Conservation (phyloP, 2,329 filamentous ascomycete genomes). For the Purpureocillium lavendulum region DNA sequence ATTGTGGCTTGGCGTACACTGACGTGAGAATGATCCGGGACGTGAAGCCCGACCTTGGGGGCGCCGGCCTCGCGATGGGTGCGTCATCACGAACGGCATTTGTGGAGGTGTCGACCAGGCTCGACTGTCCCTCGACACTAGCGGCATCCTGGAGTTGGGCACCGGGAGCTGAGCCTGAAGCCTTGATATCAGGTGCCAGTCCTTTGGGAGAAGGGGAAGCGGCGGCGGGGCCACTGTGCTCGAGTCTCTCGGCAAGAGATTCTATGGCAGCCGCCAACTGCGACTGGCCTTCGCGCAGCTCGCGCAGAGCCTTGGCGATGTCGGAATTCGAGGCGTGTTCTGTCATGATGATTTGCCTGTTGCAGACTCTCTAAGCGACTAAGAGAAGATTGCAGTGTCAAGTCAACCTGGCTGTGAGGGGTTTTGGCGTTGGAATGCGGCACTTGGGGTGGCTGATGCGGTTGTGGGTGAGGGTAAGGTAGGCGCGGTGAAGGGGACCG, state of each 20-base stretch:
- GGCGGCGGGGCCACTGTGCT: constrained; percentile 6
- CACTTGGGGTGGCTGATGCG: too few species aligned
- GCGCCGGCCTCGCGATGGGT: constrained; percentile 15
- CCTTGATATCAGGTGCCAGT: constrained; percentile 1
- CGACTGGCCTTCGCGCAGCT: constrained; percentile 33
- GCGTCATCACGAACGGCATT: neutral
- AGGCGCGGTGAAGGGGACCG: too few species aligned
- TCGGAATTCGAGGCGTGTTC: constrained; percentile 11
- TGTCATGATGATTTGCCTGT: constrained; percentile 17
- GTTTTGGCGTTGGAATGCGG: too few species aligned
- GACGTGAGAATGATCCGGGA: constrained; percentile 50
- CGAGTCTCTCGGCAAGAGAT: constrained; percentile 23
- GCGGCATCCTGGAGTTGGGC: neutral
- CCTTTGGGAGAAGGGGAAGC: constrained; percentile 4
- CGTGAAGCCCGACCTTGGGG: constrained; percentile 36
- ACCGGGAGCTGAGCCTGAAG: constrained; percentile 1
- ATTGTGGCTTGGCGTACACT: constrained; percentile 12
- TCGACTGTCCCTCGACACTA: neutral
- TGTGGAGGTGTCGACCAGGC: neutral
- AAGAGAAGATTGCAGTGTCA: too few species aligned
- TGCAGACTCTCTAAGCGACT: too few species aligned
- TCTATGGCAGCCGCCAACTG: constrained; percentile 32
- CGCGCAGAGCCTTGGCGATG: constrained; percentile 22
- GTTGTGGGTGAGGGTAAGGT: too few species aligned
- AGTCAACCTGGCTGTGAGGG: too few species aligned